These are phyloP conservation scores for Neurospora sp. DNA, from an alignment of 495 filamentous ascomycete species.

Conservation along the genomic window DNA sequence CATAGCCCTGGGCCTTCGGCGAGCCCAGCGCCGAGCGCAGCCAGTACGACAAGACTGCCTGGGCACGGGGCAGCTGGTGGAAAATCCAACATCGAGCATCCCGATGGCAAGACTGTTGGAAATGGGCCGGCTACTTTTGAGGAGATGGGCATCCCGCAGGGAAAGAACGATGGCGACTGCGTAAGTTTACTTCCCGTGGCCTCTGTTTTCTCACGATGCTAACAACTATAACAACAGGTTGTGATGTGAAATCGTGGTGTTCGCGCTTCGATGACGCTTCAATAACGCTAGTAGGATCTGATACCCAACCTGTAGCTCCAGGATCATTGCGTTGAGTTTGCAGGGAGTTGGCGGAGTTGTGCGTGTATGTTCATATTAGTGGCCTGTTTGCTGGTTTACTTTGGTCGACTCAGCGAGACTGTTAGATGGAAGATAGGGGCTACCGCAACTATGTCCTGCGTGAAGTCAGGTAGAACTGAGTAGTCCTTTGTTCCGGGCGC, in stretches of 20 bases:
- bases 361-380: background rate
- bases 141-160: conserved; percentile 87
- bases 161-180: conserved; percentile 75
- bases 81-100: conserved; percentile 8
- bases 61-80: conserved; percentile 4
- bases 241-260: conserved; percentile 10
- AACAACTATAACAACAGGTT: conserved; percentile 7
- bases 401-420: background rate
- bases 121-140: conserved; percentile 95
- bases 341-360: background rate
- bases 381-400: background rate
- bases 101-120: conserved; percentile 43
- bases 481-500: background rate
- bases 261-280: background rate
- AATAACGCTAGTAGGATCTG: background rate
- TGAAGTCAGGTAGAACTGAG: background rate
- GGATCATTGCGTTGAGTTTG: background rate
- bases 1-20: conserved; percentile 17
- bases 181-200: conserved; percentile 45
- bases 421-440: background rate
- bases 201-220: conserved; percentile 1
- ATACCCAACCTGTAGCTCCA: background rate
- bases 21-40: conserved; percentile 22
- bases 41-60: conserved; percentile 11
- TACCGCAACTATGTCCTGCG: background rate